Evolutionary conservation across 305 asterid genomes (phyloP).

Genomic region (Nicotiana rustica): DNA sequence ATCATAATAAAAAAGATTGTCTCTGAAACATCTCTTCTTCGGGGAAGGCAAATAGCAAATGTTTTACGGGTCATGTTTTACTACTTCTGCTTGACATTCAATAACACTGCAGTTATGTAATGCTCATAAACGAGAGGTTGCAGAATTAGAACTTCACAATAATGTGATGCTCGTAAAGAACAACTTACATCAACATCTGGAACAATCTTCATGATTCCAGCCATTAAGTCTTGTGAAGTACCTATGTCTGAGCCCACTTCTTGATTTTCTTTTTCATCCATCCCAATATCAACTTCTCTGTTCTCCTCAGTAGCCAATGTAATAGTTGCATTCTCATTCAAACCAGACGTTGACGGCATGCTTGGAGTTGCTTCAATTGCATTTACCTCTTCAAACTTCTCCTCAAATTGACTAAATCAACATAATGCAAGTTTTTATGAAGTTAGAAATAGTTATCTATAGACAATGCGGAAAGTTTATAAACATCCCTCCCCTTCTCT

Average conservation of each 20-base stretch:
- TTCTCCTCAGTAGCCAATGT: constrained; percentile 51
- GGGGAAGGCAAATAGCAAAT: constrained; percentile 24
- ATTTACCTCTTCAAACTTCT: constrained; percentile 78
- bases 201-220: constrained; percentile 88
- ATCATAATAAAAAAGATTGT: not conserved
- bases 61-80: not conserved
- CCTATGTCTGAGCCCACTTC: constrained; percentile 61
- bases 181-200: constrained; percentile 91
- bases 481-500: not conserved
- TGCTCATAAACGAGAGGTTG: not conserved
- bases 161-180: constrained; percentile 29
- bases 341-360: constrained; percentile 61
- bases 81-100: not conserved
- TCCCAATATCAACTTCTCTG: constrained; percentile 52
- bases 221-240: constrained; percentile 76
- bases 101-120: not conserved
- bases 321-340: constrained; percentile 54
- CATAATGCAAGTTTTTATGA: not conserved
- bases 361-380: constrained; percentile 60
- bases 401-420: constrained; percentile 82
- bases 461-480: not conserved
- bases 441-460: not conserved
- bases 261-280: constrained; percentile 60
- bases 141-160: not conserved
- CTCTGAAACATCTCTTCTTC: not conserved